Conservation (phyloP, 2,329 filamentous ascomycete species). For the Paraconiothyrium sp. region DNA sequence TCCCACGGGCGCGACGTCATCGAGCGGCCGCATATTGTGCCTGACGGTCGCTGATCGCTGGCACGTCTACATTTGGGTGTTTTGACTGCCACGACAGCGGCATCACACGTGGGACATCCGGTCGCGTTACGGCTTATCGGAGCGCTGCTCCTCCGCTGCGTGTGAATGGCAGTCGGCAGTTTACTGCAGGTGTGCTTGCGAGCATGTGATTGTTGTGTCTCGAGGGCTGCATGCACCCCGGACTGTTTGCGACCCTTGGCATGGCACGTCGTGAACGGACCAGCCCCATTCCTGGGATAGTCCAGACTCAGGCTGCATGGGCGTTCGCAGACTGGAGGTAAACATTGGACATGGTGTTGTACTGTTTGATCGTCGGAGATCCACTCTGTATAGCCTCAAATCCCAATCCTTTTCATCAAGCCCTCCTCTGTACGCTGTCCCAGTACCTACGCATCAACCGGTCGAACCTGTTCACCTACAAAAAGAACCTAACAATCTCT, state of each 20-base stretch:
- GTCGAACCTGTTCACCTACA: too few relatives aligned
- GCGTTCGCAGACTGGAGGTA: too few relatives aligned
- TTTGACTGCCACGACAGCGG: slow-evolving; percentile 3
- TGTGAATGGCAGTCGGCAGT: background rate
- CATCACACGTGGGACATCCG: slow-evolving; percentile 3
- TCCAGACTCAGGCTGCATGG: background rate
- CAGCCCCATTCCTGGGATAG: background rate
- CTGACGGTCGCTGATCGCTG: slow-evolving; percentile 12
- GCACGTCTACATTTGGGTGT: background rate
- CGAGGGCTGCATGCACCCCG: background rate
- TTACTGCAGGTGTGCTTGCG: background rate
- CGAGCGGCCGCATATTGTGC: slow-evolving; percentile 11
- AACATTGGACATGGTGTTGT: too few relatives aligned
- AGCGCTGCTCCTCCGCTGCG: background rate
- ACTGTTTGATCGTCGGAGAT: too few relatives aligned
- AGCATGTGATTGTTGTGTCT: slow-evolving; percentile 1
- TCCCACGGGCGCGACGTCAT: slow-evolving; percentile 14
- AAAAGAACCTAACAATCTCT: background rate
- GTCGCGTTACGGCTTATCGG: background rate
- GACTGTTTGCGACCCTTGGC: background rate
- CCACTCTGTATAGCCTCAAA: too few relatives aligned
- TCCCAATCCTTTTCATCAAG: too few relatives aligned
- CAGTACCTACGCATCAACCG: too few relatives aligned
- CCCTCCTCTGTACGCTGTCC: too few relatives aligned
- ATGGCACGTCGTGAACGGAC: background rate